A percentile compares a stretch with the other conserved stretches of the same genome.
These are phyloP conservation scores for Tetrahymena borealis DNA, from an alignment of 73 alveolate species.

Conservation along the genomic window DNA sequence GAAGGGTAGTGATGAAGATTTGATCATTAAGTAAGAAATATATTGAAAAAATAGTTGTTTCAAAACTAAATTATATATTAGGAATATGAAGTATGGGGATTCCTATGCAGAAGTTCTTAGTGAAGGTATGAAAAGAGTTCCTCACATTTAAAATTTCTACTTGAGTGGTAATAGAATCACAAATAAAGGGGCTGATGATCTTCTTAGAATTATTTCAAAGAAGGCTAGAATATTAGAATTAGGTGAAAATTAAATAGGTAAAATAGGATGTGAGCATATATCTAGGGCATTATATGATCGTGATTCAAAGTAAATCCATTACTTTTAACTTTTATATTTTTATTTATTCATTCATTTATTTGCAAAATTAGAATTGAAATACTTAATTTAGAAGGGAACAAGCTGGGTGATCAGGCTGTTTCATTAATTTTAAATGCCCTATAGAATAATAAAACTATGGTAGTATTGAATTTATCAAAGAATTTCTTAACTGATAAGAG, in stretches of 20 bases:
- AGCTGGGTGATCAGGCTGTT: constrained; percentile 12
- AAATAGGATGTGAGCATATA: neutral
- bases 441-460: neutral
- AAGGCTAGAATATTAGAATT: constrained; percentile 23
- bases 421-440: constrained; percentile 2
- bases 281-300: neutral
- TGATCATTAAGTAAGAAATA: neutral
- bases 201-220: constrained; percentile 14
- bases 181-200: constrained; percentile 27
- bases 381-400: constrained; percentile 27
- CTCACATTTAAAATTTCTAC: constrained; percentile 21
- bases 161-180: constrained; percentile 16
- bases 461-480: constrained; percentile 12
- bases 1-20: constrained; percentile 18
- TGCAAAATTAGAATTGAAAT: neutral
- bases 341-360: neutral
- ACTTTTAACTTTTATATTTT: neutral
- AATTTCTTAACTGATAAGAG: neutral
- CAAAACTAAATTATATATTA: neutral
- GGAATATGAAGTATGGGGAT: constrained; percentile 44
- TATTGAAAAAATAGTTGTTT: neutral
- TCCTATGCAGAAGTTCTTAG: constrained; percentile 49
- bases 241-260: constrained; percentile 1
- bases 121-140: constrained; percentile 34
- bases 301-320: neutral